phyloP scores from a whole-genome alignment of 257 asterid genomes.

The Solanum pinnatisectum region DNA sequence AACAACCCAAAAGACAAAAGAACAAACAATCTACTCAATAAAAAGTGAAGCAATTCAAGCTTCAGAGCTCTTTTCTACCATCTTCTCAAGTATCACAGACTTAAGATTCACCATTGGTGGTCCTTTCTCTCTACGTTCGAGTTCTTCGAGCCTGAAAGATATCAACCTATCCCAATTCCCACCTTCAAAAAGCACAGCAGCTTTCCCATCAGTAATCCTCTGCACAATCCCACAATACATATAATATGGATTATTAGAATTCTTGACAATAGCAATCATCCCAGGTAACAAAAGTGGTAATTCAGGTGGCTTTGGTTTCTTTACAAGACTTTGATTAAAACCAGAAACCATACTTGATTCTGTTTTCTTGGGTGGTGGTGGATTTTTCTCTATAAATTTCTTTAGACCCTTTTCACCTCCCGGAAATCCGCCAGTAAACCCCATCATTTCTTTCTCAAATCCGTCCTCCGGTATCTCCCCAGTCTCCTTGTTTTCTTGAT shows the following conservation, averaged over 20 bases:
- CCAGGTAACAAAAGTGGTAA: constrained; percentile 81
- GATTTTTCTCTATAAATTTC: constrained; percentile 59
- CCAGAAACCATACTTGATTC: constrained; percentile 5
- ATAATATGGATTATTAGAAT: constrained; percentile 42
- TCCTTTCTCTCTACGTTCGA: constrained; percentile 71
- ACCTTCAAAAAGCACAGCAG: constrained; percentile 82
- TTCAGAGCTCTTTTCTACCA: constrained; percentile 19
- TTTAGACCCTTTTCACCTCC: constrained; percentile 75
- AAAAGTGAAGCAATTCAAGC: not conserved
- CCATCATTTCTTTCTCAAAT: constrained; percentile 69
- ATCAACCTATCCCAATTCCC: constrained; percentile 78
- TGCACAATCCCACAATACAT: constrained; percentile 90
- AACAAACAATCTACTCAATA: not conserved
- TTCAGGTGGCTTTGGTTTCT: constrained; percentile 61
- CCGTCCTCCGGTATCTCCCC: constrained; percentile 35
- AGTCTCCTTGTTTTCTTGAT: not conserved
- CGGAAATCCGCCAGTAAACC: constrained; percentile 86
- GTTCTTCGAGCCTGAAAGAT: constrained; percentile 74
- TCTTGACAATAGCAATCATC: constrained; percentile 84
- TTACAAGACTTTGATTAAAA: constrained; percentile 32
- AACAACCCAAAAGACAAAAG: not conserved
- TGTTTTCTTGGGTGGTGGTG: constrained; percentile 54
- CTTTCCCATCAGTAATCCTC: constrained; percentile 87
- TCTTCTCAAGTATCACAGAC: constrained; percentile 58
- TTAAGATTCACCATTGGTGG: constrained; percentile 81